These are phyloP conservation scores for Rhodotorula kratochvilovae DNA, from an alignment of 768 basidiomycete genomes.

Conservation along the genomic window DNA sequence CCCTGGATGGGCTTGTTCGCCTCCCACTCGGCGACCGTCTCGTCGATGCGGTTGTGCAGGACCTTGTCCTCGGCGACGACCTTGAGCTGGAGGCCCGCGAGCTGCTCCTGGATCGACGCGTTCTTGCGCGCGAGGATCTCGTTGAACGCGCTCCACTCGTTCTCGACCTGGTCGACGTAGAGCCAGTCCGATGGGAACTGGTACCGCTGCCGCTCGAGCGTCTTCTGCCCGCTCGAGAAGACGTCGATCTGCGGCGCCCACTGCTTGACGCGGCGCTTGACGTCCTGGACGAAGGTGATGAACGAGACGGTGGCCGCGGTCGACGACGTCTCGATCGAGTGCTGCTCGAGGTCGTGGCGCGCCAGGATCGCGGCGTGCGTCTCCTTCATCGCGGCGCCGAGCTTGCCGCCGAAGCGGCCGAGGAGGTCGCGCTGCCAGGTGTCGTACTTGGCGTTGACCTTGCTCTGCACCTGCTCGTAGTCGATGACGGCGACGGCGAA, in stretches of 20 bases:
- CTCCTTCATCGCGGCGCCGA: conserved; percentile 94
- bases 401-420: conserved; percentile 82
- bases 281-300: conserved; percentile 98
- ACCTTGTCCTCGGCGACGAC: conserved; percentile 99
- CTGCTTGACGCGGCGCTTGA: conserved; percentile 92
- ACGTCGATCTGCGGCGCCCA: conserved; percentile 96
- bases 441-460: conserved; percentile 98
- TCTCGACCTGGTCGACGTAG: conserved; percentile 91
- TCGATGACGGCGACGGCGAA: conserved; percentile 93
- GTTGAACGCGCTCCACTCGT: conserved; percentile 98
- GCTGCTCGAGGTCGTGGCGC: conserved; percentile 89
- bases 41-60: conserved; percentile 89
- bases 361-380: conserved; percentile 89
- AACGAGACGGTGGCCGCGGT: conserved; percentile 98
- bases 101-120: conserved; percentile 95
- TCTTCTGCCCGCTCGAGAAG: conserved; percentile 92
- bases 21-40: conserved; percentile 89
- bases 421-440: conserved; percentile 95
- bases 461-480: conserved; percentile 94
- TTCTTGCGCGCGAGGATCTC: conserved; percentile 98
- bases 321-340: conserved; percentile 87
- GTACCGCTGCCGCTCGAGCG: conserved; percentile 91
- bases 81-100: conserved; percentile 95
- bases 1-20: conserved; percentile 93
- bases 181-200: conserved; percentile 97